These are phyloP conservation scores for Byssothecium circinans DNA, from an alignment of 2,329 filamentous ascomycete species.

Conservation along the genomic window DNA sequence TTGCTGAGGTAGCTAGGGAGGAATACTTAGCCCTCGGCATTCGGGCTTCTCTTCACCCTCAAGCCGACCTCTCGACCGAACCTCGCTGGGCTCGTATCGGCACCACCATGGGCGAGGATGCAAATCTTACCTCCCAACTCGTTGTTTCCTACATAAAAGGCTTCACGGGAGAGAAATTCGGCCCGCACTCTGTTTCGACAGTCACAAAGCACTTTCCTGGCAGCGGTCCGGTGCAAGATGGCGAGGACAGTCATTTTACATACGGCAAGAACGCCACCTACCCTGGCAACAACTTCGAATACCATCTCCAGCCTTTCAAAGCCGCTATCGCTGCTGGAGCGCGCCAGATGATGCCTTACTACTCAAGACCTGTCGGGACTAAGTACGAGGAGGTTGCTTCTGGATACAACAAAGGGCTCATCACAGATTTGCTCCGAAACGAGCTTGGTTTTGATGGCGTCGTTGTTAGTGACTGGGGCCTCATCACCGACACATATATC, in stretches of 20 bases:
- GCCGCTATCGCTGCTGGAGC: slow-evolving; percentile 54
- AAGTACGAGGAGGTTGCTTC: slow-evolving; percentile 53
- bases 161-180: slow-evolving; percentile 51
- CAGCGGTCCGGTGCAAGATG: slow-evolving; percentile 52
- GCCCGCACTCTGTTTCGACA: slow-evolving; percentile 49
- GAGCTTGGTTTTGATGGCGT: slow-evolving; percentile 56
- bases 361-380: slow-evolving; percentile 52
- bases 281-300: slow-evolving; percentile 54
- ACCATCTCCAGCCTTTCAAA: slow-evolving; percentile 55
- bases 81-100: slow-evolving; percentile 54
- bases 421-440: slow-evolving; percentile 53
- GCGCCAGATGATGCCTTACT: slow-evolving; percentile 57
- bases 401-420: slow-evolving; percentile 55
- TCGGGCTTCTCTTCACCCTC: slow-evolving; percentile 53
- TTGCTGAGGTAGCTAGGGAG: slow-evolving; percentile 54
- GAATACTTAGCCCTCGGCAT: slow-evolving; percentile 51
- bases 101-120: slow-evolving; percentile 55
- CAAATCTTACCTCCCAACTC: slow-evolving; percentile 42
- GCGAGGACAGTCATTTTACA: slow-evolving; percentile 56
- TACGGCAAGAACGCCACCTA: slow-evolving; percentile 57
- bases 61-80: slow-evolving; percentile 56
- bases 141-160: slow-evolving; percentile 53
- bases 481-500: slow-evolving; percentile 52
- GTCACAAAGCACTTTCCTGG: slow-evolving; percentile 60
- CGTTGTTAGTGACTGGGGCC: slow-evolving; percentile 57